Evolutionary conservation across 164 flowering plant species (phyloP).

Genomic region (Cinnamomum chago): DNA sequence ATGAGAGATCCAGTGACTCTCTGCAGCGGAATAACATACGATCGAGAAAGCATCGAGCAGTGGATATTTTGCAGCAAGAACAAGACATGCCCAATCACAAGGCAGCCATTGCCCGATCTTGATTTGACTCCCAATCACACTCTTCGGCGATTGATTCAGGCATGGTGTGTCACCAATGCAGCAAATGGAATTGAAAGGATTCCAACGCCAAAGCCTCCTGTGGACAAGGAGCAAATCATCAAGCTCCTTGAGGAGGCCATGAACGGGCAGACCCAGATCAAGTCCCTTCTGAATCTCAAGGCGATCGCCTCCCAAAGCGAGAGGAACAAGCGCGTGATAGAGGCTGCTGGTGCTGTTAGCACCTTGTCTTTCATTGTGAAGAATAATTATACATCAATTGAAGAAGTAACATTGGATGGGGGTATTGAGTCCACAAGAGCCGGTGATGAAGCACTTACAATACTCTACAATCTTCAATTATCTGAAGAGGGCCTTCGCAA

Average conservation of each 20-base stretch:
- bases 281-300: constrained; percentile 36
- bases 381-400: constrained; percentile 1
- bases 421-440: constrained; percentile 10
- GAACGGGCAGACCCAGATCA: constrained; percentile 22
- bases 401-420: constrained; percentile 6
- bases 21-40: constrained; percentile 79
- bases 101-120: constrained; percentile 28
- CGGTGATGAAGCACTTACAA: constrained; percentile 43
- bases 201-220: constrained; percentile 63
- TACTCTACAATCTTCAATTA: constrained; percentile 38
- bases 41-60: constrained; percentile 60
- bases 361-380: constrained; percentile 42
- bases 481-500: constrained; percentile 34
- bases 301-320: constrained; percentile 35
- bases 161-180: constrained; percentile 70
- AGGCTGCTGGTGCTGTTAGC: constrained; percentile 44
- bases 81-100: constrained; percentile 62
- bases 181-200: constrained; percentile 48
- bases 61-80: constrained; percentile 58
- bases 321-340: constrained; percentile 34
- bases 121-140: constrained; percentile 75
- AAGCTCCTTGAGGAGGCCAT: constrained; percentile 40
- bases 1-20: constrained; percentile 84
- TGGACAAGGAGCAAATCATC: constrained; percentile 32
- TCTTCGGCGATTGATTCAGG: constrained; percentile 71